These are phyloP conservation scores for Cladobotryum protrusum DNA, from an alignment of 2,329 filamentous ascomycete species.

Conservation along the genomic window DNA sequence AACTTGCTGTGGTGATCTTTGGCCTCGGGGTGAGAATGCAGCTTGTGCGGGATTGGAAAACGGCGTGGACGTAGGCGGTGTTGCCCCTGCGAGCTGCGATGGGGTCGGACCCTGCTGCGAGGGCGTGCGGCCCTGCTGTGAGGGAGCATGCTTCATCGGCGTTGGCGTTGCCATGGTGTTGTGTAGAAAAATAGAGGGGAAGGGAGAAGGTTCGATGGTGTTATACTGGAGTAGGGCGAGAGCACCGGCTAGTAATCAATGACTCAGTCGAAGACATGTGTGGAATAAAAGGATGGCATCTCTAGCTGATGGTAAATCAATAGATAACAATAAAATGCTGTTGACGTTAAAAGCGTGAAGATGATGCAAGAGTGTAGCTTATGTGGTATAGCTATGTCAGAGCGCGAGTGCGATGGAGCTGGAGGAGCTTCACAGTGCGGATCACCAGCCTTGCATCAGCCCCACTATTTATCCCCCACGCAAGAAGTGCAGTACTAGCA, in stretches of 20 bases:
- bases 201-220: not conserved
- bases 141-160: slow-evolving; percentile 40
- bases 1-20: slow-evolving; percentile 55
- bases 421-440: not conserved
- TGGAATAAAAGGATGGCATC: not conserved
- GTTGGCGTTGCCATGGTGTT: slow-evolving; percentile 44
- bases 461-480: not conserved
- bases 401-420: not conserved
- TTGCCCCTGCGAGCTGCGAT: slow-evolving; percentile 47
- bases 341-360: not conserved
- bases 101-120: slow-evolving; percentile 30
- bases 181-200: slow-evolving; percentile 1
- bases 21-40: slow-evolving; percentile 54
- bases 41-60: slow-evolving; percentile 53
- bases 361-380: too few species aligned
- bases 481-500: too few species aligned
- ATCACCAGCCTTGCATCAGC: not conserved
- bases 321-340: not conserved
- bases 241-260: not conserved
- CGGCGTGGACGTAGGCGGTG: slow-evolving; percentile 61
- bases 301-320: not conserved
- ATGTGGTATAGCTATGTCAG: too few species aligned
- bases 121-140: slow-evolving; percentile 39
- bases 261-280: slow-evolving; percentile 6
- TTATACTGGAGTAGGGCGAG: slow-evolving; percentile 1